Conservation (phyloP, 1,139 yeast genomes). For the Yamadazyma songkhlaensis region DNA sequence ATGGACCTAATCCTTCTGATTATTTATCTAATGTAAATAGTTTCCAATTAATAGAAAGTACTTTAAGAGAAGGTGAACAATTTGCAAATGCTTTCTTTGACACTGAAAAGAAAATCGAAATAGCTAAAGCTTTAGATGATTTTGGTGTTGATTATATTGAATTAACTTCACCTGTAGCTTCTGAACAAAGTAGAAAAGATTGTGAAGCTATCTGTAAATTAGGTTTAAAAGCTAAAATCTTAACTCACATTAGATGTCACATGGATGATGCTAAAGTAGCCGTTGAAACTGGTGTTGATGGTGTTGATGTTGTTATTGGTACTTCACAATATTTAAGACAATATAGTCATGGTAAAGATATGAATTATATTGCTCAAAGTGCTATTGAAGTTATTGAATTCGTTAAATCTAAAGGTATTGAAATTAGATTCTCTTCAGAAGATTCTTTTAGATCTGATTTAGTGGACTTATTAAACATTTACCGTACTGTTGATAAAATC, state of each 20-base stretch:
- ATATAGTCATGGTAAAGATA: slow-evolving; percentile 55
- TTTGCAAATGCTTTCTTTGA: slow-evolving; percentile 58
- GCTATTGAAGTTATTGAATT: slow-evolving; percentile 58
- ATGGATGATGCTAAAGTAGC: slow-evolving; percentile 61
- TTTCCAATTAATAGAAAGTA: slow-evolving; percentile 54
- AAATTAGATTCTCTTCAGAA: slow-evolving; percentile 55
- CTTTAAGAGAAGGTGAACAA: slow-evolving; percentile 61
- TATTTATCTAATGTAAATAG: slow-evolving; percentile 50
- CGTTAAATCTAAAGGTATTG: slow-evolving; percentile 57
- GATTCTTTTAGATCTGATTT: slow-evolving; percentile 59
- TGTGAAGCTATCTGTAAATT: slow-evolving; percentile 59
- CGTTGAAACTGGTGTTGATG: slow-evolving; percentile 60
- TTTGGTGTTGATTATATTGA: slow-evolving; percentile 61
- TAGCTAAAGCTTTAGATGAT: slow-evolving; percentile 57
- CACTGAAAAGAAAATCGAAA: slow-evolving; percentile 52
- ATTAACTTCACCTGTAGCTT: slow-evolving; percentile 57
- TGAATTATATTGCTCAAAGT: slow-evolving; percentile 49
- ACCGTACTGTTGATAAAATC: slow-evolving; percentile 55
- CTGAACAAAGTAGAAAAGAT: slow-evolving; percentile 54
- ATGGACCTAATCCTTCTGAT: slow-evolving; percentile 61
- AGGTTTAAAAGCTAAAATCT: slow-evolving; percentile 51
- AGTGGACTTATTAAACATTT: slow-evolving; percentile 55
- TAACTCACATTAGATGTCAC: slow-evolving; percentile 59
- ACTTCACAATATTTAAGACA: slow-evolving; percentile 54
- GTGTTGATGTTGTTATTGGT: slow-evolving; percentile 59